A percentile compares a stretch with the other conserved stretches of the same genome.
Evolutionary conservation across 331 rosid species (phyloP).

Genomic region (Malus hybrid): DNA sequence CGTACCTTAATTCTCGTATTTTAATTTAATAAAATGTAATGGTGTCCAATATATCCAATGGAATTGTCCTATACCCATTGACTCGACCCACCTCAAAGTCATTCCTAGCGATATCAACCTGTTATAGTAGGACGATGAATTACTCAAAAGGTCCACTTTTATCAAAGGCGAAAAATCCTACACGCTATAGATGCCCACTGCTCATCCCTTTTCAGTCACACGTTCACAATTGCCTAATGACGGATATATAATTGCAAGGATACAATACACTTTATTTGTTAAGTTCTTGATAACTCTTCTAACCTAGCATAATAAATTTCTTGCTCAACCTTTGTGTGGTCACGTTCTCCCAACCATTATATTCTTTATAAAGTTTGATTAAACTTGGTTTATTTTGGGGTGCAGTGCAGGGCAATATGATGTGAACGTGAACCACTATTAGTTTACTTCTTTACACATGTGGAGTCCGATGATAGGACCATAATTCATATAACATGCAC

Average conservation of each 20-base stretch:
- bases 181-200: too few species aligned
- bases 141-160: background rate
- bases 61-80: background rate
- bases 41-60: background rate
- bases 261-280: background rate
- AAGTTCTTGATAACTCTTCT: background rate
- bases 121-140: background rate
- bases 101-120: background rate
- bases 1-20: too few species aligned
- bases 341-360: background rate
- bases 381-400: background rate
- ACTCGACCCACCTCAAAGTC: background rate
- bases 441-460: slow-evolving; percentile 1
- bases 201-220: background rate
- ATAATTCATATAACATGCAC: background rate
- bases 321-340: background rate
- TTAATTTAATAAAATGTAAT: too few species aligned
- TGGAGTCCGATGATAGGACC: background rate
- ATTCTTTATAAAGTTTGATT: background rate
- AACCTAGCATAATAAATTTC: background rate
- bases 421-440: background rate
- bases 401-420: background rate
- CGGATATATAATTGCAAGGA: background rate
- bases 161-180: too few species aligned
- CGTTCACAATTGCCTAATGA: background rate